Evolutionary conservation across 2,329 filamentous ascomycete species (phyloP).

Genomic region (Exophiala calicioides): DNA sequence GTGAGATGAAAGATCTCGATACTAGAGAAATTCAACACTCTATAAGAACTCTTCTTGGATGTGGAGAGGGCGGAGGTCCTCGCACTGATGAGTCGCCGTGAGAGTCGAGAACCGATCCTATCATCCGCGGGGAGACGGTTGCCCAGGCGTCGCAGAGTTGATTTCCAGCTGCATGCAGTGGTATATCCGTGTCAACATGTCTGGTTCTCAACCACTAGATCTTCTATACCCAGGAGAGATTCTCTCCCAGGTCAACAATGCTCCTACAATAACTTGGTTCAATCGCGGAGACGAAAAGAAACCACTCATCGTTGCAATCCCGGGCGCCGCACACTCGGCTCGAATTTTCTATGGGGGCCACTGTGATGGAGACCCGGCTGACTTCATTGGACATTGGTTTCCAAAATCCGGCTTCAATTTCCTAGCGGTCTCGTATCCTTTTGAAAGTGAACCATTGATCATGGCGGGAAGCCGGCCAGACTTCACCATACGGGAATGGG

Average conservation of each 20-base stretch:
- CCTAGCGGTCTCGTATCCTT: slow-evolving; percentile 6
- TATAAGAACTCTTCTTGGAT: too few relatives aligned
- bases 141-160: too few relatives aligned
- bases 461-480: not conserved
- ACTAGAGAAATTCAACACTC: too few relatives aligned
- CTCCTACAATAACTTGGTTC: slow-evolving; percentile 9
- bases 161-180: too few relatives aligned
- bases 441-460: slow-evolving; percentile 1
- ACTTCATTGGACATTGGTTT: slow-evolving; percentile 7
- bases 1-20: too few relatives aligned
- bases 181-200: too few relatives aligned
- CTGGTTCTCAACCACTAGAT: too few relatives aligned
- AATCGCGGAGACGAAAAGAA: not conserved
- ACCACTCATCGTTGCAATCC: slow-evolving; percentile 5
- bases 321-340: slow-evolving; percentile 9
- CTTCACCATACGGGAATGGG: slow-evolving; percentile 6
- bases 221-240: slow-evolving; percentile 4
- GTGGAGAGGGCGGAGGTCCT: too few relatives aligned
- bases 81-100: too few relatives aligned
- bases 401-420: slow-evolving; percentile 1
- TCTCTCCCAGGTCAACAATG: slow-evolving; percentile 1
- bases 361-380: not conserved
- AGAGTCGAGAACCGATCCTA: too few relatives aligned
- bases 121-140: too few relatives aligned
- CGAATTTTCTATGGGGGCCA: slow-evolving; percentile 10